Evolutionary conservation across 495 filamentous ascomycete species (phyloP), one percentile per base, ranked within the genome.

Genomic region (Talaromyces proteolyticus): DNA sequence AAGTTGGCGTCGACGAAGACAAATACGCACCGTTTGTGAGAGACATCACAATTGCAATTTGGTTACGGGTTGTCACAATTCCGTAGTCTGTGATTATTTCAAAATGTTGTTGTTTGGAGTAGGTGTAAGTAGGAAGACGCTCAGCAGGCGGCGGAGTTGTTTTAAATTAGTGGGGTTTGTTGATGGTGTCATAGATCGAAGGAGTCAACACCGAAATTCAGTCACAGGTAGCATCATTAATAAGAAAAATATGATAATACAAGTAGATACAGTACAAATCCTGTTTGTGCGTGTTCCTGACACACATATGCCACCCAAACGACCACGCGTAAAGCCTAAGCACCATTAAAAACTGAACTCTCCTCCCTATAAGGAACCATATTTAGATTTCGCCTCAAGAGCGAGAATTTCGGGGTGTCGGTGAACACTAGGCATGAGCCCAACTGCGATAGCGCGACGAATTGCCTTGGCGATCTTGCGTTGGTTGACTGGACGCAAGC

Each of bases 341-440:
- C n/a, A n/a, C 25, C 17, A 12, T 34, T 44, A 19, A 62, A 37
- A 46, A 52, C 1, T 22, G 24, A 46, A 53, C 45, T 23, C 53
- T 52, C 47, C 55, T 47, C 22, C 65, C n/a, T n/a, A n/a, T 62
- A 51, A 64, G 4, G 47, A 14, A 17, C 36, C 21, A 41, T 14
- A 51, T 44, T 54, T 64, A 6, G 52, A 36, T 51, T 54, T 65
- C 16, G 62, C 54, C 47, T 76, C 70, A 14, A 55, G 52, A 11
- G 72, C 72, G 59, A 98, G 62, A 22, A 96, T 73, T 66, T 96
- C 89, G n/a, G 93, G 93, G 69, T 98, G 94, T 53, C 74, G 67
- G 74, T 98, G 90, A 47, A 94, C 87, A 66, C 85, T 90, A 8
- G 93, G 94, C 82, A 97, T 87, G 38, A 98, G 72, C 3, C 93